Conservation (phyloP, 192 early-diverging fungal genomes). For the Backusella mclennaniae region DNA sequence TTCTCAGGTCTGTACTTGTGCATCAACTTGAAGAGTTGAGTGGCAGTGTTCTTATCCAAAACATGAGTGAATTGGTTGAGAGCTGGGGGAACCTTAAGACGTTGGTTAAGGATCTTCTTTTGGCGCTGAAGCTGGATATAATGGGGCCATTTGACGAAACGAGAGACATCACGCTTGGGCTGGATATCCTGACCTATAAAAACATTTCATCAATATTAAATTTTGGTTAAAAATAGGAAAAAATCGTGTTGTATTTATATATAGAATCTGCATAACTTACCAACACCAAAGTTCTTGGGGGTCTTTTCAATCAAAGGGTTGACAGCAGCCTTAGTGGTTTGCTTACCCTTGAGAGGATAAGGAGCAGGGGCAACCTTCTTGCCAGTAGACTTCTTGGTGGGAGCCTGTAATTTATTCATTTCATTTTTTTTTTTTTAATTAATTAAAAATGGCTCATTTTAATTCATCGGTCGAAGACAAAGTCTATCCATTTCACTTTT, state of each 20-base stretch:
- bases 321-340: slow-evolving; percentile 62
- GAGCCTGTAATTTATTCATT: slow-evolving; percentile 28
- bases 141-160: slow-evolving; percentile 99
- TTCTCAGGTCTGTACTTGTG: slow-evolving; percentile 99
- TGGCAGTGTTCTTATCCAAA: slow-evolving; percentile 98
- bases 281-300: slow-evolving; percentile 94
- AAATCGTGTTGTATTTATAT: neutral
- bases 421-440: neutral
- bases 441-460: neutral
- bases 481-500: neutral
- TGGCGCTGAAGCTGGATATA: slow-evolving; percentile 99
- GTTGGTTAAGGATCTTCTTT: slow-evolving; percentile 94
- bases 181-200: slow-evolving; percentile 87
- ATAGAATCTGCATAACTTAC: slow-evolving; percentile 35
- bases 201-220: neutral
- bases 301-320: slow-evolving; percentile 96
- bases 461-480: neutral
- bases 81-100: slow-evolving; percentile 99
- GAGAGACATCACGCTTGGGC: slow-evolving; percentile 91
- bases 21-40: slow-evolving; percentile 96
- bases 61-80: slow-evolving; percentile 99
- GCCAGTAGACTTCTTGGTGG: slow-evolving; percentile 57
- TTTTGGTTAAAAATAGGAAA: slow-evolving; percentile 21
- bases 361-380: slow-evolving; percentile 96
- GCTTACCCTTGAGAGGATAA: slow-evolving; percentile 70